Evolutionary conservation across 176 grass and related monocot species (phyloP).

Genomic region (Thalia dealbata): DNA sequence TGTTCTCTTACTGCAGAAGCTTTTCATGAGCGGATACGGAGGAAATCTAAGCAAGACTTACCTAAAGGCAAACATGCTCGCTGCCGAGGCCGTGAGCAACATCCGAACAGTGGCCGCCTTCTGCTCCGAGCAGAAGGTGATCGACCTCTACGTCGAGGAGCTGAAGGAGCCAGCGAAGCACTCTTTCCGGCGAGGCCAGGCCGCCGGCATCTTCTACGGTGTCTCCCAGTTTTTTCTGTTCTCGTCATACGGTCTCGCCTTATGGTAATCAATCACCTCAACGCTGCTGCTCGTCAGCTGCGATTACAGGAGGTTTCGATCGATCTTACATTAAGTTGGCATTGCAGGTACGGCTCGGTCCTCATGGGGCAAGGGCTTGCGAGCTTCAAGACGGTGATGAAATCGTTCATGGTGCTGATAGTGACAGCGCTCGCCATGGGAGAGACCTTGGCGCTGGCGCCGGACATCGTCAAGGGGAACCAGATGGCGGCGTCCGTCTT

Average conservation of each 20-base stretch:
- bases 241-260: conserved; percentile 65
- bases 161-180: conserved; percentile 54
- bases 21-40: conserved; percentile 96
- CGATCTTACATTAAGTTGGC: not conserved
- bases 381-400: conserved; percentile 86
- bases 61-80: conserved; percentile 89
- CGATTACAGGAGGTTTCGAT: no score
- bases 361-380: conserved; percentile 76
- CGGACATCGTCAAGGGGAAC: conserved; percentile 94
- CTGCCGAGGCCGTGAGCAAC: conserved; percentile 94
- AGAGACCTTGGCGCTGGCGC: conserved; percentile 66
- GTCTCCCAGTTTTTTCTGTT: conserved; percentile 96
- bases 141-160: conserved; percentile 70
- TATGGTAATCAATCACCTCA: conserved; percentile 35
- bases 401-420: conserved; percentile 96
- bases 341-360: conserved; percentile 76
- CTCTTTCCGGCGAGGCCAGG: conserved; percentile 85
- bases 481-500: conserved; percentile 92
- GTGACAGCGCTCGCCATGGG: conserved; percentile 84
- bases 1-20: conserved; percentile 35
- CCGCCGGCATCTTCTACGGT: conserved; percentile 78
- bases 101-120: conserved; percentile 91
- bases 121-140: conserved; percentile 87
- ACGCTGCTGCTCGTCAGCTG: not conserved
- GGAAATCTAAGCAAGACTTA: conserved; percentile 73